phyloP scores from a whole-genome alignment of 2,329 filamentous ascomycete genomes.

The Pestalotiopsis sp. region DNA sequence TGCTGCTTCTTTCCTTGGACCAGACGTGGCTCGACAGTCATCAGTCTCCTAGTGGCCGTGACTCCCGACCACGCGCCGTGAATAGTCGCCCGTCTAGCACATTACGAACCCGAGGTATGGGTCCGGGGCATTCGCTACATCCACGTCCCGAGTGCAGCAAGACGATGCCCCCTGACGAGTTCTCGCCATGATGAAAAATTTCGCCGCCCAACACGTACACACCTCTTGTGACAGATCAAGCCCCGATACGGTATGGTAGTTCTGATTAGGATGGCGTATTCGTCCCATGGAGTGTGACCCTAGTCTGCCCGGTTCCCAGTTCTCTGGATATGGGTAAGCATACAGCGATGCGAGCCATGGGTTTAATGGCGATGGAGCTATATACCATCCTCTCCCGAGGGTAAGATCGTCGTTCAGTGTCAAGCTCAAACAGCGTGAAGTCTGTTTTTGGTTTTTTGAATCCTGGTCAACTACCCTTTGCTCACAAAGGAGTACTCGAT shows the following conservation, averaged over 20 bases:
- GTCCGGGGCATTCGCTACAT: not conserved
- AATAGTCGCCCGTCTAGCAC: not conserved
- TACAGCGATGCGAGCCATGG: constrained; percentile 2
- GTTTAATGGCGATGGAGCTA: not conserved
- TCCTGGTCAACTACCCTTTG: not conserved
- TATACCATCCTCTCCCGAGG: constrained; percentile 7
- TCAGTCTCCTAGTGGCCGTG: not conserved
- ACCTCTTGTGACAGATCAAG: not conserved
- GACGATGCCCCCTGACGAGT: not conserved
- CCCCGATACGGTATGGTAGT: not conserved
- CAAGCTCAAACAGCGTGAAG: not conserved
- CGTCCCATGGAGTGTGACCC: not conserved
- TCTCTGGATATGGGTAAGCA: constrained; percentile 7
- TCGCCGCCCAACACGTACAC: not conserved
- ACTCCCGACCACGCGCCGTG: not conserved
- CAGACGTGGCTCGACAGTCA: not conserved
- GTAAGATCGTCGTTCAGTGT: not conserved
- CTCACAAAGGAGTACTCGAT: not conserved
- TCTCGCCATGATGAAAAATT: not conserved
- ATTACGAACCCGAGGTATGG: not conserved
- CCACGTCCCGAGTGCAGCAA: not conserved
- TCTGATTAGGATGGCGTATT: not conserved
- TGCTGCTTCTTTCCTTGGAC: not conserved
- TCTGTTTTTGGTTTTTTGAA: not conserved
- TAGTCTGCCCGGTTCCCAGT: not conserved